Conservation (phyloP, 2,329 filamentous ascomycete species). For the Hymenoscyphus salicellus region DNA sequence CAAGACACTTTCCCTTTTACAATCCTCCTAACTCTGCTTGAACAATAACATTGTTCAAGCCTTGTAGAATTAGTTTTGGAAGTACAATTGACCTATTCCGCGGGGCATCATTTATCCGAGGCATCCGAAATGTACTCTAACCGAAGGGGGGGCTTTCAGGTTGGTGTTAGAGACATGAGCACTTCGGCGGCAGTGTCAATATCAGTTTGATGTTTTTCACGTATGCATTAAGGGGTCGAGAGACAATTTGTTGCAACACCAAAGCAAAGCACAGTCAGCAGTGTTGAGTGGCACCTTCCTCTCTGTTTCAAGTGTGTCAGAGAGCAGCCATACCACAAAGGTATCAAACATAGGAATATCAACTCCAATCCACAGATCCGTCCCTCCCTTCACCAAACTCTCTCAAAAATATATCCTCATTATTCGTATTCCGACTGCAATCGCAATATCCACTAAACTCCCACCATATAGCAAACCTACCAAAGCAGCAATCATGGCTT, state of each 20-base stretch:
- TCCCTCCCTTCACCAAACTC: neutral
- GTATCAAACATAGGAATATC: neutral
- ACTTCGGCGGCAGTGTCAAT: neutral
- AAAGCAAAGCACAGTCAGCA: neutral
- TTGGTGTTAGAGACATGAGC: neutral
- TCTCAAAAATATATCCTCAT: neutral
- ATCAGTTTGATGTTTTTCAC: neutral
- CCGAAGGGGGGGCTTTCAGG: neutral
- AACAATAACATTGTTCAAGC: too few relatives aligned
- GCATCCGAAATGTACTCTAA: too few relatives aligned
- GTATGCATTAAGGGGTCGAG: neutral
- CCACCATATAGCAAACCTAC: neutral
- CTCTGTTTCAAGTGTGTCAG: constrained; percentile 4
- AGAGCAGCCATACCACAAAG: neutral
- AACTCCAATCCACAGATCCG: neutral
- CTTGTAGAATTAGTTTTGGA: too few relatives aligned
- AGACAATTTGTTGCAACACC: neutral
- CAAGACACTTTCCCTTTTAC: too few relatives aligned
- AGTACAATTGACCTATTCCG: too few relatives aligned
- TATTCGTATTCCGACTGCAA: neutral
- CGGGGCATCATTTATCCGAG: too few relatives aligned
- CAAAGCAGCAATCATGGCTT: constrained; percentile 26
- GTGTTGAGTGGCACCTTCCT: neutral
- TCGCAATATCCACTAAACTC: neutral
- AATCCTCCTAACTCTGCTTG: too few relatives aligned